phyloP scores from a whole-genome alignment of 1,284 basidiomycete species.

The Cutaneotrichosporon cavernicola region DNA sequence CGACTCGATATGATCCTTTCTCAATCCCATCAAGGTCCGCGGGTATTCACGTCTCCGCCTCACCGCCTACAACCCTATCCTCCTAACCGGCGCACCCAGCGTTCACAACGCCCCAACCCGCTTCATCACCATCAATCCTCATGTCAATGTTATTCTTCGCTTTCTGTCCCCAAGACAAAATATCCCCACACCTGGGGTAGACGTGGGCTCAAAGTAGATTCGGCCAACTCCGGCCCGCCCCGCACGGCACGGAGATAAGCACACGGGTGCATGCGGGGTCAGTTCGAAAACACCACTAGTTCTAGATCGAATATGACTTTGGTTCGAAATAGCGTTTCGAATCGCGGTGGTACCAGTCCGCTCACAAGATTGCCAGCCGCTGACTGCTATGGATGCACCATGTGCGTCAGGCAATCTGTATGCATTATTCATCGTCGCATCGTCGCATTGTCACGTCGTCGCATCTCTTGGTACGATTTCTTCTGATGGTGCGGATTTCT shows the following conservation, averaged over 20 bases:
- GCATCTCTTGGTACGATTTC: too few species aligned
- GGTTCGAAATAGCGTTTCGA: too few species aligned
- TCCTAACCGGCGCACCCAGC: neutral
- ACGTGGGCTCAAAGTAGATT: neutral
- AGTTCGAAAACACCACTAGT: neutral
- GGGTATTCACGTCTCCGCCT: slow-evolving; percentile 1
- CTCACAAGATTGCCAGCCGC: too few species aligned
- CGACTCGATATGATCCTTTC: neutral
- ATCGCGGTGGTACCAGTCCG: too few species aligned
- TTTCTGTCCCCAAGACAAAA: neutral
- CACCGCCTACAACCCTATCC: neutral
- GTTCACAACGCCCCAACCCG: neutral
- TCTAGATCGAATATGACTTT: neutral
- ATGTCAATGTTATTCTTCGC: neutral
- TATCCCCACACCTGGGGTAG: neutral
- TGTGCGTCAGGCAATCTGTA: too few species aligned
- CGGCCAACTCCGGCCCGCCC: neutral
- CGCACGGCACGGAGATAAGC: neutral
- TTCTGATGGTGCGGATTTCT: too few species aligned
- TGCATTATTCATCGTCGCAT: too few species aligned
- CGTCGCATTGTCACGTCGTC: too few species aligned
- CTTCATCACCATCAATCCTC: neutral
- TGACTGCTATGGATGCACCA: too few species aligned
- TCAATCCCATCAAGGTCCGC: neutral
- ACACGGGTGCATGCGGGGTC: neutral